These are phyloP conservation scores for Pseudocercospora pini-densiflorae DNA, from an alignment of 2,329 filamentous ascomycete genomes.

Conservation along the genomic window DNA sequence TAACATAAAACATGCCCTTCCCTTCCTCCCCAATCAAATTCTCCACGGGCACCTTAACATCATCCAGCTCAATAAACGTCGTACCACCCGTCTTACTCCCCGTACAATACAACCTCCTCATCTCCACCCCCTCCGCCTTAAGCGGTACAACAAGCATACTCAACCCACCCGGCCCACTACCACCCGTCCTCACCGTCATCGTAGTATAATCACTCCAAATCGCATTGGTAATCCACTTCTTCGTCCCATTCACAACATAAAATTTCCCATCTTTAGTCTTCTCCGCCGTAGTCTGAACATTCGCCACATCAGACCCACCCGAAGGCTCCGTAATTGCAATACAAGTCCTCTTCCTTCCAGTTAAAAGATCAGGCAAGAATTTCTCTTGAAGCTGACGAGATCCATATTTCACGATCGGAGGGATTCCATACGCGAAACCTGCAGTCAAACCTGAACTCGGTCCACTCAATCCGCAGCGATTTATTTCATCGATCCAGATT, in stretches of 20 bases:
- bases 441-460: conserved; percentile 67
- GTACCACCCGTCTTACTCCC: conserved; percentile 69
- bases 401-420: conserved; percentile 72
- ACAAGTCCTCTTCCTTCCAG: conserved; percentile 68
- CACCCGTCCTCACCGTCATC: conserved; percentile 65
- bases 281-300: conserved; percentile 69
- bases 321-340: conserved; percentile 79
- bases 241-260: conserved; percentile 73
- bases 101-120: conserved; percentile 68
- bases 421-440: conserved; percentile 72
- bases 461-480: conserved; percentile 66
- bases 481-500: conserved; percentile 73
- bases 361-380: conserved; percentile 69
- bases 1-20: conserved; percentile 68
- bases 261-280: conserved; percentile 66
- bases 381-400: conserved; percentile 63
- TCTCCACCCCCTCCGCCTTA: conserved; percentile 64
- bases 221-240: conserved; percentile 80
- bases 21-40: conserved; percentile 74
- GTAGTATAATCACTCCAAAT: conserved; percentile 70
- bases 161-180: conserved; percentile 49
- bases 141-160: conserved; percentile 30
- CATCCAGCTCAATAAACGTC: conserved; percentile 74
- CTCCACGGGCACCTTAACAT: conserved; percentile 70
- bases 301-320: conserved; percentile 73